phyloP scores from a whole-genome alignment of 768 basidiomycete genomes.

The Pleurotus sapidus region DNA sequence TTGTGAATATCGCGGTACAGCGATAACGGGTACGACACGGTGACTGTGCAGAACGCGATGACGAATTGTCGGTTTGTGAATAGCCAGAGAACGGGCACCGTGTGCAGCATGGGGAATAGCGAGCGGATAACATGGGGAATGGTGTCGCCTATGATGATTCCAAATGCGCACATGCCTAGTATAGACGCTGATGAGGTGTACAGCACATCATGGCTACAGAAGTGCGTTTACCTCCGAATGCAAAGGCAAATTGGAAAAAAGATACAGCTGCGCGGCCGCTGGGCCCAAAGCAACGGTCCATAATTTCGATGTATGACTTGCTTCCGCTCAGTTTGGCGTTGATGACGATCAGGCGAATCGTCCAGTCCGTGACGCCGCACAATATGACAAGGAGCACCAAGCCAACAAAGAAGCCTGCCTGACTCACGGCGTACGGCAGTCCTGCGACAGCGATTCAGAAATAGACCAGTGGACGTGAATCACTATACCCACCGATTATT shows the following conservation, averaged over 20 bases:
- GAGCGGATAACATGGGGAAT: conserved; percentile 92
- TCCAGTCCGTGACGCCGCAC: conserved; percentile 93
- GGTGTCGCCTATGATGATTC: conserved; percentile 97
- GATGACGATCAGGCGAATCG: conserved; percentile 91
- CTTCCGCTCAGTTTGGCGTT: conserved; percentile 96
- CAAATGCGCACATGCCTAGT: conserved; percentile 99
- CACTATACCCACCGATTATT: conserved; percentile 57
- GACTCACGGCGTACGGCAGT: conserved; percentile 89
- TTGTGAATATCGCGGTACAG: conserved; percentile 98
- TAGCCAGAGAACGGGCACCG: conserved; percentile 71
- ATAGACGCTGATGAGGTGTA: conserved; percentile 5
- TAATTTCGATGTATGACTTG: conserved; percentile 90
- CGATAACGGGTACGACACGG: conserved; percentile 92
- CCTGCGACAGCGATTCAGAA: conserved; percentile 39
- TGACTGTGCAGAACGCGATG: conserved; percentile 81
- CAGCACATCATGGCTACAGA: neutral
- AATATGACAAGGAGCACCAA: conserved; percentile 77
- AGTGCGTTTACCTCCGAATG: conserved; percentile 76
- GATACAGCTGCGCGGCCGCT: conserved; percentile 93
- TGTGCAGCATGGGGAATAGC: conserved; percentile 67
- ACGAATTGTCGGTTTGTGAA: conserved; percentile 88
- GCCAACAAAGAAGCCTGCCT: conserved; percentile 92
- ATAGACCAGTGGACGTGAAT: conserved; percentile 9
- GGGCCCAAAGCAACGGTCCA: conserved; percentile 89
- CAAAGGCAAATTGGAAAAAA: conserved; percentile 97